Percentiles rank a stretch among this genome's conserved stretches.
Conservation (phyloP, 768 basidiomycete genomes). For the Tulasnella sp. region DNA sequence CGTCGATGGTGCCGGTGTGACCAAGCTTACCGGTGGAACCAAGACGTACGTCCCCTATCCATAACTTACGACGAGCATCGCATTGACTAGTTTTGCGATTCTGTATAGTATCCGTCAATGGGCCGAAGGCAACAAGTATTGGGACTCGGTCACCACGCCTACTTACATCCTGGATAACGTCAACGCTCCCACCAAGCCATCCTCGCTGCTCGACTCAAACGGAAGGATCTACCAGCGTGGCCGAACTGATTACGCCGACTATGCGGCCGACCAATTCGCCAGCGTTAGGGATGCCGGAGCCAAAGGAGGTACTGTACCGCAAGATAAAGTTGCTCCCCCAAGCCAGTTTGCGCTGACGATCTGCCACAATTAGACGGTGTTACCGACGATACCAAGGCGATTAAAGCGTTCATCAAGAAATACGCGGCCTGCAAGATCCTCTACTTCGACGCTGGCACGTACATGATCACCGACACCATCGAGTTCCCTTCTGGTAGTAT, state of each 20-base stretch:
- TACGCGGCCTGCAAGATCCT: slow-evolving; percentile 72
- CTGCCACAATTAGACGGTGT: slow-evolving; percentile 48
- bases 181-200: slow-evolving; percentile 49
- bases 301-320: slow-evolving; percentile 40
- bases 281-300: slow-evolving; percentile 72
- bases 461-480: slow-evolving; percentile 52
- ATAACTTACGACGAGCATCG: slow-evolving; percentile 40
- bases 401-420: slow-evolving; percentile 58
- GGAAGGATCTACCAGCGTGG: slow-evolving; percentile 28
- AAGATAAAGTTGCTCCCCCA: too few relatives aligned
- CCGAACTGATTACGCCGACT: slow-evolving; percentile 45
- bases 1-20: slow-evolving; percentile 49
- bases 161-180: slow-evolving; percentile 53
- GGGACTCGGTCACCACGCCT: slow-evolving; percentile 45
- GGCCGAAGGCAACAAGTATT: slow-evolving; percentile 74
- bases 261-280: slow-evolving; percentile 61
- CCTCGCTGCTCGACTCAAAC: slow-evolving; percentile 48
- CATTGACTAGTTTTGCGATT: not conserved
- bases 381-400: slow-evolving; percentile 70
- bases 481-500: slow-evolving; percentile 56
- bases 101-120: slow-evolving; percentile 53
- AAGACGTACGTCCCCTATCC: slow-evolving; percentile 16
- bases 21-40: slow-evolving; percentile 49
- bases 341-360: not conserved
- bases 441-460: slow-evolving; percentile 71